Percentiles rank a stretch among this genome's conserved stretches.
These are phyloP conservation scores for Leishmania arabica DNA, from an alignment of 208 protist species.

Conservation along the genomic window DNA sequence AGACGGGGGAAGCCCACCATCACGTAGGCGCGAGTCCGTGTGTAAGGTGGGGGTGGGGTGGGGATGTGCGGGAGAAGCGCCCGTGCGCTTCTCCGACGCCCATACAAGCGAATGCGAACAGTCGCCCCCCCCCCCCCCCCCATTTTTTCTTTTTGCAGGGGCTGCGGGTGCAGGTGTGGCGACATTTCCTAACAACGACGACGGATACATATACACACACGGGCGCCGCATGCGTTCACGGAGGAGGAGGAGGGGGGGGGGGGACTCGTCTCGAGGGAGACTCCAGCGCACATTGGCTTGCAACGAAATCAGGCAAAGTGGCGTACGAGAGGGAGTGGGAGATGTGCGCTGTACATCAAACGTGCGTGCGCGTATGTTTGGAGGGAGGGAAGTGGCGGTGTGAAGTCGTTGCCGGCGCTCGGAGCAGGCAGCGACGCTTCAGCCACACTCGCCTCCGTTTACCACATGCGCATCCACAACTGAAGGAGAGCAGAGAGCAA, in stretches of 20 bases:
- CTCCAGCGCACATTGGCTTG: background rate
- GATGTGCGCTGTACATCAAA: slow-evolving; percentile 10
- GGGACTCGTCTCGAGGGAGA: background rate
- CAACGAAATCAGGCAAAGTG: background rate
- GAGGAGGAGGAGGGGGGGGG: background rate
- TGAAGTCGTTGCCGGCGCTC: background rate
- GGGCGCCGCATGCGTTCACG: background rate
- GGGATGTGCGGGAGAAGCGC: background rate
- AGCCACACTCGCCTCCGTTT: background rate
- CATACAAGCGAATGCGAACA: background rate
- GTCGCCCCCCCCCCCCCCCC: background rate
- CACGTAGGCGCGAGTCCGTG: background rate
- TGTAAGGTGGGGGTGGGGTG: background rate
- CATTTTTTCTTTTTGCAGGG: background rate
- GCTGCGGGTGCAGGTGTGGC: background rate
- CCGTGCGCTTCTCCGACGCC: background rate
- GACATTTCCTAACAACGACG: background rate
- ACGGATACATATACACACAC: background rate
- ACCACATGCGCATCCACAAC: background rate
- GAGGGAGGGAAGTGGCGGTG: background rate
- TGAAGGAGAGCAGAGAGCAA: background rate
- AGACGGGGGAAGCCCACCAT: background rate
- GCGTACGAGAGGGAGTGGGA: background rate
- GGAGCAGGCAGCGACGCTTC: background rate
- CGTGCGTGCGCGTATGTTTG: background rate